These are phyloP conservation scores for Colletotrichum sp. DNA, from an alignment of 2,329 filamentous ascomycete genomes.

Conservation along the genomic window DNA sequence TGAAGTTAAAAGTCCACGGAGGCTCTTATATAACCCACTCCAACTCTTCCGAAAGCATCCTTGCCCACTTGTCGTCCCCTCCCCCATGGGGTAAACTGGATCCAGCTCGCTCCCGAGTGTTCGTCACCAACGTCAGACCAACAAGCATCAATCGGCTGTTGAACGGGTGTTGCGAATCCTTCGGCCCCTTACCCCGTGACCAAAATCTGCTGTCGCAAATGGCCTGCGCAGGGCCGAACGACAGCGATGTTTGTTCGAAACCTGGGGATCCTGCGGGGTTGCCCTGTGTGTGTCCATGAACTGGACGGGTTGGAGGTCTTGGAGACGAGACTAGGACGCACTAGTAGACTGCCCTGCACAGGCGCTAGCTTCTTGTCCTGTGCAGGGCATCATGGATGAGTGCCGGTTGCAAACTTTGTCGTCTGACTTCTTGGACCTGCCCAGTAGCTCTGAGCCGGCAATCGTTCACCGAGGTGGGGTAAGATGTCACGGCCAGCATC, in stretches of 20 bases:
- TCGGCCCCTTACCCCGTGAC: not conserved
- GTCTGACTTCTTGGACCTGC: not conserved
- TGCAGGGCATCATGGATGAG: not conserved
- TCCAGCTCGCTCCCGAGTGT: not conserved
- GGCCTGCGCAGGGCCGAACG: not conserved
- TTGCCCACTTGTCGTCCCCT: not conserved
- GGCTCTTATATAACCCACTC: constrained; percentile 9
- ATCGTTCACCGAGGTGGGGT: not conserved
- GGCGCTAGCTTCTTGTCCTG: not conserved
- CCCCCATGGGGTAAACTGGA: not conserved
- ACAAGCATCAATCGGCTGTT: not conserved
- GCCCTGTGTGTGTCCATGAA: constrained; percentile 5
- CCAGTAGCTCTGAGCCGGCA: not conserved
- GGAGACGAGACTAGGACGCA: not conserved
- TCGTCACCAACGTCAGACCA: not conserved
- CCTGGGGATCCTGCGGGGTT: not conserved
- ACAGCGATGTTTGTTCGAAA: not conserved
- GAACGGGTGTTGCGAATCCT: not conserved
- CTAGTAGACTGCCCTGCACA: not conserved
- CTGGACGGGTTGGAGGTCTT: not conserved
- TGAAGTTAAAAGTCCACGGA: not conserved
- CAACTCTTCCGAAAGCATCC: not conserved
- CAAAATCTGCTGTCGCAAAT: not conserved
- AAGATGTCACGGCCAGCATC: not conserved
- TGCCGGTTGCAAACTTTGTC: not conserved